A percentile compares a stretch with the other conserved stretches of the same genome.
These are phyloP conservation scores for Emergomyces pasteurianus DNA, from an alignment of 2,329 filamentous ascomycete species.

Conservation along the genomic window DNA sequence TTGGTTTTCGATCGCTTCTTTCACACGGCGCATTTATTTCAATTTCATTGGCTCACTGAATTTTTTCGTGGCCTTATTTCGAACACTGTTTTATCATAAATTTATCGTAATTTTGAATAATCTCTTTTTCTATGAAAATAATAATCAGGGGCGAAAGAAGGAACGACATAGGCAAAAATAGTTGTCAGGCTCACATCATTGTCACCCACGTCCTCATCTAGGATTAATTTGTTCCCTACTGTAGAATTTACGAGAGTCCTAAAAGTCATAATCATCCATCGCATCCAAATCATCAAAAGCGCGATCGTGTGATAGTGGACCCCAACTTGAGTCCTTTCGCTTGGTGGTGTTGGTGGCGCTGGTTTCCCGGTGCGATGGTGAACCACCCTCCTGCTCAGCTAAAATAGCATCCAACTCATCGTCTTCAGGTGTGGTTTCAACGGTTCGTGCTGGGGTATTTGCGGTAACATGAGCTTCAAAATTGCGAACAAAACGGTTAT, in stretches of 20 bases:
- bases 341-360: not conserved
- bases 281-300: conserved; percentile 2
- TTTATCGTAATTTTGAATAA: not conserved
- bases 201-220: not conserved
- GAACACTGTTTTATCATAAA: not conserved
- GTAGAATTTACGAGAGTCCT: not conserved
- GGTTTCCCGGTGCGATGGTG: not conserved
- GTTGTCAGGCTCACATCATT: not conserved
- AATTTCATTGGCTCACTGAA: not conserved
- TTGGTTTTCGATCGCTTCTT: not conserved
- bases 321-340: not conserved
- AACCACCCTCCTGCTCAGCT: not conserved
- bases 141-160: not conserved
- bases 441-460: not conserved
- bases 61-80: not conserved
- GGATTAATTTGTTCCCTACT: not conserved
- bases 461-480: not conserved
- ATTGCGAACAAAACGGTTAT: not conserved
- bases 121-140: not conserved
- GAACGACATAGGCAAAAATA: too few species aligned
- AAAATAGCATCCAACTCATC: conserved; percentile 3
- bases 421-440: not conserved
- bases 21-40: not conserved
- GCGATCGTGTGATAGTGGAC: not conserved
- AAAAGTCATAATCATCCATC: conserved; percentile 3